Conservation (phyloP, 495 filamentous ascomycete species). For the Penicillium atrosanguineum region DNA sequence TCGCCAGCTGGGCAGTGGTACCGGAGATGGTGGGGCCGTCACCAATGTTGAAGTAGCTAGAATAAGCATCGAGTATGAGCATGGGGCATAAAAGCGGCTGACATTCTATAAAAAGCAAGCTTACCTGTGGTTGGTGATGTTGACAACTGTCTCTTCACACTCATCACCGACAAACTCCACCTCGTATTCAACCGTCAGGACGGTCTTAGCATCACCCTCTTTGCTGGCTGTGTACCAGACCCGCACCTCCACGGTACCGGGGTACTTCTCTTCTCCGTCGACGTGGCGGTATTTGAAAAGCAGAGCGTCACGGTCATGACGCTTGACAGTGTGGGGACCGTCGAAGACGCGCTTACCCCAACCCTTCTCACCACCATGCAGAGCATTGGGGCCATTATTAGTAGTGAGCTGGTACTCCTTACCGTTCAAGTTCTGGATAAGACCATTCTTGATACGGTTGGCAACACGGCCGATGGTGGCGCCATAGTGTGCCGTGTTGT, state of each 20-base stretch:
- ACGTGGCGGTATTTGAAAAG: conserved; percentile 69
- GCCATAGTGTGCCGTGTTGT: conserved; percentile 80
- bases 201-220: conserved; percentile 56
- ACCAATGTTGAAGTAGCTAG: conserved; percentile 90
- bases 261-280: conserved; percentile 83
- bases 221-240: conserved; percentile 77
- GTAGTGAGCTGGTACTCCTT: conserved; percentile 61
- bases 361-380: conserved; percentile 78
- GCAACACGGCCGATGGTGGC: conserved; percentile 91
- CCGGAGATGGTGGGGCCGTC: conserved; percentile 67
- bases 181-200: conserved; percentile 85
- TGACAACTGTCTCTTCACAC: conserved; percentile 81
- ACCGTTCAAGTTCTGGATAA: conserved; percentile 70
- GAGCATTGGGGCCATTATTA: conserved; percentile 75
- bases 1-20: conserved; percentile 68
- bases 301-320: conserved; percentile 70
- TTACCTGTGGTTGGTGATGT: conserved; percentile 93
- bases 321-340: conserved; percentile 63
- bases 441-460: conserved; percentile 76
- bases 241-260: conserved; percentile 73
- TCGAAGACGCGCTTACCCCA: conserved; percentile 86
- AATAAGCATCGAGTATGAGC: neutral
- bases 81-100: neutral
- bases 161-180: conserved; percentile 73
- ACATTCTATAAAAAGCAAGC: conserved; percentile 8